phyloP scores from a whole-genome alignment of 2,329 filamentous ascomycete genomes.

The Arthrobotrys conoides region DNA sequence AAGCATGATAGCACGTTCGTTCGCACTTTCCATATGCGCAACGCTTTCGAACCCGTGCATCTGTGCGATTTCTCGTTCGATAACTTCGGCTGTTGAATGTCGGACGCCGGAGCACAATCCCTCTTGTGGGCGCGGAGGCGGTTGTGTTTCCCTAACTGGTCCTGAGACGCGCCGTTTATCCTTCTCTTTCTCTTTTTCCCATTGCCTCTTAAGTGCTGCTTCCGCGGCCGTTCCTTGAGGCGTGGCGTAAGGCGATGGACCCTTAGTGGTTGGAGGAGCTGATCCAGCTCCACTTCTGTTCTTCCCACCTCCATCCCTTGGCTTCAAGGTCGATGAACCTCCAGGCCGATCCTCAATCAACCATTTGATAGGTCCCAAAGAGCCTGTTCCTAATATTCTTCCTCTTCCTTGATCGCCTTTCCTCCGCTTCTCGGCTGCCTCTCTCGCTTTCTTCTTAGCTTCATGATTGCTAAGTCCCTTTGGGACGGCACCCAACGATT shows the following conservation, averaged over 20 bases:
- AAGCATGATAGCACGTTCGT: slow-evolving; percentile 86
- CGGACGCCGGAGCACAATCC: slow-evolving; percentile 82
- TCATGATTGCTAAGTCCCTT: slow-evolving; percentile 77
- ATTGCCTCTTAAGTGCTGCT: slow-evolving; percentile 53
- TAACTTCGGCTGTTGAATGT: slow-evolving; percentile 75
- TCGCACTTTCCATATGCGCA: slow-evolving; percentile 89
- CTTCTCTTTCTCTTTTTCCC: slow-evolving; percentile 48
- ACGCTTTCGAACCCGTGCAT: slow-evolving; percentile 83
- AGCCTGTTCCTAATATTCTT: slow-evolving; percentile 78
- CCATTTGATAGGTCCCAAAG: slow-evolving; percentile 62
- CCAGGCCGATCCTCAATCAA: slow-evolving; percentile 49
- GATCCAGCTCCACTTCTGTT: slow-evolving; percentile 21
- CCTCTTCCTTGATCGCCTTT: slow-evolving; percentile 75
- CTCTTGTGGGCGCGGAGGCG: slow-evolving; percentile 79
- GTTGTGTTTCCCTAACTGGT: slow-evolving; percentile 65
- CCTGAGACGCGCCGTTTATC: slow-evolving; percentile 4
- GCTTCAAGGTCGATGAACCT: slow-evolving; percentile 41
- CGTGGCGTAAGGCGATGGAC: slow-evolving; percentile 38
- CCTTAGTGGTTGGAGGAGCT: slow-evolving; percentile 2
- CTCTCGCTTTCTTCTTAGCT: slow-evolving; percentile 80
- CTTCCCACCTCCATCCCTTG: slow-evolving; percentile 27
- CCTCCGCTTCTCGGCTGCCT: slow-evolving; percentile 79
- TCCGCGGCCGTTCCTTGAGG: slow-evolving; percentile 49
- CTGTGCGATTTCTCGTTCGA: slow-evolving; percentile 76
- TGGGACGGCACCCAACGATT: slow-evolving; percentile 77